Evolutionary conservation across 164 flowering plant genomes (phyloP), one percentile per base, ranked within the genome.

Genomic region (Stephania yunnanensis): DNA sequence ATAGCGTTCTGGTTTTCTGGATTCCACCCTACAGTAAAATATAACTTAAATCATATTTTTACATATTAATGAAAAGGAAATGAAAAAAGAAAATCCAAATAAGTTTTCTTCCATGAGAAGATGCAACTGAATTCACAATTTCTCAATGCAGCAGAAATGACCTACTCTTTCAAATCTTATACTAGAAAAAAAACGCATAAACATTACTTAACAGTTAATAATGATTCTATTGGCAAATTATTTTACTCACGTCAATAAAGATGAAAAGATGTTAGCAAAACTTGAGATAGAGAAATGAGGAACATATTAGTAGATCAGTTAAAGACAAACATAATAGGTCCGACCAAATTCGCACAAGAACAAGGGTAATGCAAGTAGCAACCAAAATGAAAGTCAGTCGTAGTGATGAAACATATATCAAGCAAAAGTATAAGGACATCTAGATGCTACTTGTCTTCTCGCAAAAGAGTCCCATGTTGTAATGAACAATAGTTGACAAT

Each of bases 1-100:
- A 87, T 95, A 95, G 22, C 99, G 94, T 78, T 95, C 99, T 45
- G 99, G 97, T 79, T 92, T 95, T 82, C 99, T 87, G 42, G 99
- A 93, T 82, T 92, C 97, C 86, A 88, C 97, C 99, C 99, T 95
- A 85, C 80, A 89, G 85, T 84, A 72, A 80, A 70, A 82, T 75
- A 76, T 81, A 84, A 73, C 52, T 82, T 87, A 76, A 88, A 73
- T 73, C 15, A 22, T 15, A n/a, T 72, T 79, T 81, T 81, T 46
- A 79, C 74, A 82, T 75, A 48, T n/a, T 67, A 65, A 1, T 17
- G 22, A 67, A 74, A 11, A 1, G 8, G 22, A 67, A 74, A 10
- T 22, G 31, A 55, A 17, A 55, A 29, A n/a, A 72, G n/a, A 9
- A 72, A 15, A 20, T 50, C 15, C 3, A 15, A 50, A 50, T 50